These are phyloP conservation scores for Eurotiales sp. DNA, from an alignment of 2,329 filamentous ascomycete species.

Conservation along the genomic window DNA sequence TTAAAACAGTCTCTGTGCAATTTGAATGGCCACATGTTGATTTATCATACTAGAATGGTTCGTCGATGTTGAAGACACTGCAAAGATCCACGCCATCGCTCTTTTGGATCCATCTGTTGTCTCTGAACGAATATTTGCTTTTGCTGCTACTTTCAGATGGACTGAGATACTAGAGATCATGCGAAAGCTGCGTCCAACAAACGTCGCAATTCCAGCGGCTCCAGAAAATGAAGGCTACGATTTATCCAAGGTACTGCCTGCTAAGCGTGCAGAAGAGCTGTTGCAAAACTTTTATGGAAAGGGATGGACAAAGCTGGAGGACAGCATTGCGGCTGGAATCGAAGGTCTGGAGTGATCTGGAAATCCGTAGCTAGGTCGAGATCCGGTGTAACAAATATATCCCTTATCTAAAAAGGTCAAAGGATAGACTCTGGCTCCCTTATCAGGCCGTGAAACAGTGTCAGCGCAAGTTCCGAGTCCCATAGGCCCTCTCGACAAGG, in stretches of 20 bases:
- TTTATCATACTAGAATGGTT: conserved; percentile 35
- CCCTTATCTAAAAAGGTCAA: too few species aligned
- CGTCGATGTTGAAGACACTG: conserved; percentile 49
- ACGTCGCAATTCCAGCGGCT: conserved; percentile 27
- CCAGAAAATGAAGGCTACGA: conserved; percentile 19
- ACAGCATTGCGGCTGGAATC: conserved; percentile 9
- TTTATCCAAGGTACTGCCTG: conserved; percentile 21
- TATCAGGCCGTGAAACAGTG: background rate
- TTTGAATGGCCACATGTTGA: too few species aligned
- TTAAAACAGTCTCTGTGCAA: too few species aligned
- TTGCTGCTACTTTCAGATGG: conserved; percentile 46
- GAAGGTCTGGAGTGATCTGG: background rate
- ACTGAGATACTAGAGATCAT: conserved; percentile 39
- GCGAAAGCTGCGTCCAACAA: conserved; percentile 37
- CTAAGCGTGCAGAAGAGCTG: conserved; percentile 22
- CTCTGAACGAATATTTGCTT: conserved; percentile 54
- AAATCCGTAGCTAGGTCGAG: too few species aligned
- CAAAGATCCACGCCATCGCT: conserved; percentile 52
- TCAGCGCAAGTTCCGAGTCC: conserved; percentile 25
- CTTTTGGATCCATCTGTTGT: conserved; percentile 44
- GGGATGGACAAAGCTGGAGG: conserved; percentile 24
- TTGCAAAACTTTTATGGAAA: conserved; percentile 22
- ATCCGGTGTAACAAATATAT: too few species aligned
- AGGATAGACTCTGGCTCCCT: background rate
- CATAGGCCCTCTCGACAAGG: conserved; percentile 32